Evolutionary conservation across 495 filamentous ascomycete genomes (phyloP), one percentile per base, ranked within the genome.

Genomic region (Aspergillus bertholletiae): DNA sequence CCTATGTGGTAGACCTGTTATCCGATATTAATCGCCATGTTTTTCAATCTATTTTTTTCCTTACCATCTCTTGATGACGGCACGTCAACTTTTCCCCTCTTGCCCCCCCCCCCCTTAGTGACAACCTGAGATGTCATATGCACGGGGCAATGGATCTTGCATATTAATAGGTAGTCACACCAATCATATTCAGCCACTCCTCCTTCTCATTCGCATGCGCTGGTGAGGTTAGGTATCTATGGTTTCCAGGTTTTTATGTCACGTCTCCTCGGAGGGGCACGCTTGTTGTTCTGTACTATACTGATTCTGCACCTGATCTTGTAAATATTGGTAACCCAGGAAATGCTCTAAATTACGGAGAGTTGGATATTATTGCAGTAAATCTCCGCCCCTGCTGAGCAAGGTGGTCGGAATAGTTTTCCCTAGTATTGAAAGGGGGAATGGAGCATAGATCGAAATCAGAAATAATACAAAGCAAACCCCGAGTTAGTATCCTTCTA

Each of bases 101-200:
- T 37, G 34, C 30, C 53, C 37, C 45, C 53, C 46, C 50, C 45
- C 53, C 46, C 50, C 56, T 55, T 24, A 46, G 46, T 37, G 47
- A 47, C 46, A 24, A 63, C 46, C 35, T 58, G 57, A 60, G 61
- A 63, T 58, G 61, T 63, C 61, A 60, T 63, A 60, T 63, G 62
- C 62, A 64, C 53, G 57, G 53, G 61, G 46, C 53, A 56, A 58
- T 55, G 57, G 49, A 57, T 61, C 58, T 57, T 61, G 58, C 57
- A 64, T 60, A 35, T 34, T 51, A 50, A 49, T 57, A 43, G 41
- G 11, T 8, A 43, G 34, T 23, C 39, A 17, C 47, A 30, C 54
- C 56, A 59, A 59, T 63, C 56, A 56, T n/a, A 9, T 28, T 39
- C 23, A 49, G 44, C 54, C 49, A 50, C 26, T 46, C 27, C 15